Base-by-base conservation (phyloP, 208 protist genomes). In the Trypanosoma brucei region DNA sequence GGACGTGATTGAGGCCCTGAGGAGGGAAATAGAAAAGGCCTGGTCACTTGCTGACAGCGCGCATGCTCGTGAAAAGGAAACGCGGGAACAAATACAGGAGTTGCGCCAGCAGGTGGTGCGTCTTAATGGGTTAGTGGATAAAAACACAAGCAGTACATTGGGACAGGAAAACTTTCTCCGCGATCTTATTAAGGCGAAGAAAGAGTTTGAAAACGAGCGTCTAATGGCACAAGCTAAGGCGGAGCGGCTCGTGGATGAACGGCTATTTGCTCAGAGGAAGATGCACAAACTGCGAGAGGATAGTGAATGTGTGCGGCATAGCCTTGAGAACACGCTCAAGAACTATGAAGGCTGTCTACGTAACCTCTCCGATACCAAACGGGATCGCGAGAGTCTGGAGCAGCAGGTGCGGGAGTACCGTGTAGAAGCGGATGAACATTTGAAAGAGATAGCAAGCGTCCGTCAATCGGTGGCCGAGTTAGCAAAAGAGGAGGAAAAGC, bases 21-120 rank as follows among this genome's bases (percentile, higher is more conserved):
- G 97, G 30, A 91, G 84, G 30, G 96, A 98, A 68, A 97, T 99
- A 66, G 96, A 99, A 46, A 84, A 97, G 69, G 97, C 97, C 8
- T 99, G 97, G 96, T 95, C 98, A 55, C 95, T 98, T 78, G 96
- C 99, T 0, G 96, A 99, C 66, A 84, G 88, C 35, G 94, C 96
- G 9, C 95, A 98, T 76, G 87, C 97, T 59, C 97, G 97, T 65
- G 98, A 99, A 79, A 87, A 85, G 68, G 83, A 94, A 58, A 96
- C 96, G 33, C 95, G 89, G 45, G 92, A 99, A 70, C 91, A 93
- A 22, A 97, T 99, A 60, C 76, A 94, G 44, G 61, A 85, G 36
- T 84, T 99, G 3, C 97, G 97, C 59, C 65, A 89, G 50, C 97
- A 99, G 63, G 96, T 99, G 14, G 68, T 81, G 1, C 93, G 97